Evolutionary conservation across 805 yeast species (phyloP).

Genomic region (Kregervanrija delftensis): DNA sequence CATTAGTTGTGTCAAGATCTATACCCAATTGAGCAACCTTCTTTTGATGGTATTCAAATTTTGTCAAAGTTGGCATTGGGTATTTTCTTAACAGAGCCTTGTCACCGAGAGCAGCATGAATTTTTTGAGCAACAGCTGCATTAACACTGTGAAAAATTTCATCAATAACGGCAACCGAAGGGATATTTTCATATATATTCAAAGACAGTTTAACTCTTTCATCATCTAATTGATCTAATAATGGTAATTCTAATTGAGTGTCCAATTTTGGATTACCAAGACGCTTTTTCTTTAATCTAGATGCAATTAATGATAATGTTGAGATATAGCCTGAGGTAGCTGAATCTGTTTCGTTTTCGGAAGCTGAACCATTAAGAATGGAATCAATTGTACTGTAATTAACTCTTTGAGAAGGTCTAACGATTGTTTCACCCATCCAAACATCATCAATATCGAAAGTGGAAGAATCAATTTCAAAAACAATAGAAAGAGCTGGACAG

Average conservation of each 20-base stretch:
- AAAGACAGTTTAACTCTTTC: constrained; percentile 67
- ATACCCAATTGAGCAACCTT: constrained; percentile 62
- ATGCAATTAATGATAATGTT: constrained; percentile 57
- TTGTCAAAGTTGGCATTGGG: constrained; percentile 72
- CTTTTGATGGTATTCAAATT: constrained; percentile 70
- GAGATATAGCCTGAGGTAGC: constrained; percentile 55
- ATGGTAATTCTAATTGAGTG: constrained; percentile 47
- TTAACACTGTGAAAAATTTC: constrained; percentile 81
- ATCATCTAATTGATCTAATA: constrained; percentile 79
- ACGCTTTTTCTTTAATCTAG: constrained; percentile 65
- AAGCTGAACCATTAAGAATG: constrained; percentile 31
- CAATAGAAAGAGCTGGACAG: constrained; percentile 66
- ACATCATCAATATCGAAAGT: constrained; percentile 68
- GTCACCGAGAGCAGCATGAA: constrained; percentile 72
- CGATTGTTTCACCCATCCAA: constrained; percentile 66
- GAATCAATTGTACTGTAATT: constrained; percentile 49
- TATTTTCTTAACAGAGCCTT: constrained; percentile 82
- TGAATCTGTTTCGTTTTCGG: constrained; percentile 36
- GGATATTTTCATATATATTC: constrained; percentile 61
- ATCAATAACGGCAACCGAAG: constrained; percentile 51
- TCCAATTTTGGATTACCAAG: constrained; percentile 43
- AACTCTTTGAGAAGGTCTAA: constrained; percentile 56
- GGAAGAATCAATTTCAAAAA: constrained; percentile 70
- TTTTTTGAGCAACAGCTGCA: constrained; percentile 74
- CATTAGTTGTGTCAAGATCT: constrained; percentile 64